phyloP scores from a whole-genome alignment of 2,329 filamentous ascomycete species.

The Diaporthe citri region DNA sequence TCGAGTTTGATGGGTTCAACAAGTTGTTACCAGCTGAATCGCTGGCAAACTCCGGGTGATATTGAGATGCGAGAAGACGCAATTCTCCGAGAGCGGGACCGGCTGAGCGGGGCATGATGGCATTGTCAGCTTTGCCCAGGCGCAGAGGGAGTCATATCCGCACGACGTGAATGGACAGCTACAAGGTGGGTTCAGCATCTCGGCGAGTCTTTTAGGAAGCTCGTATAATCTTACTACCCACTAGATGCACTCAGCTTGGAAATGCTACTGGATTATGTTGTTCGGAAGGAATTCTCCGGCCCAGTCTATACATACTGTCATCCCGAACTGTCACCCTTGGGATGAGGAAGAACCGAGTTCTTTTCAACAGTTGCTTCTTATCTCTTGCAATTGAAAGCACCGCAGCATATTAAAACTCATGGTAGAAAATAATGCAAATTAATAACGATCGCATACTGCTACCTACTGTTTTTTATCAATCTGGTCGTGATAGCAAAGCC shows the following conservation, averaged over 20 bases:
- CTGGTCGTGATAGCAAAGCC: too few relatives aligned
- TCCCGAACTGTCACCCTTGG: too few relatives aligned
- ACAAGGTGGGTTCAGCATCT: not conserved
- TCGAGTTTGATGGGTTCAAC: not conserved
- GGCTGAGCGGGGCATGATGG: not conserved
- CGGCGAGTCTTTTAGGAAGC: not conserved
- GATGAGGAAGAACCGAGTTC: too few relatives aligned
- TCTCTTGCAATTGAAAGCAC: too few relatives aligned
- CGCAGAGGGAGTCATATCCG: not conserved
- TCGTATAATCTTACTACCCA: not conserved
- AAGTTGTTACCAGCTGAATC: not conserved
- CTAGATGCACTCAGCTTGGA: not conserved
- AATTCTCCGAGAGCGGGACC: slow-evolving; percentile 14
- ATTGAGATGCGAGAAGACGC: too few relatives aligned
- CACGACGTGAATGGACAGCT: not conserved
- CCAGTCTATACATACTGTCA: too few relatives aligned
- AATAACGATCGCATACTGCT: too few relatives aligned
- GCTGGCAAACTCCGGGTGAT: not conserved
- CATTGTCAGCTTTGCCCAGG: not conserved
- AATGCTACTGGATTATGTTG: not conserved
- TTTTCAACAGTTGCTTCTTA: too few relatives aligned
- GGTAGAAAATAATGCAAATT: too few relatives aligned
- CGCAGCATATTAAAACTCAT: too few relatives aligned
- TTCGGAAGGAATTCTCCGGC: too few relatives aligned
- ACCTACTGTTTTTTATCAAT: too few relatives aligned